These are phyloP conservation scores for Lachnellula hyalina DNA, from an alignment of 2,329 filamentous ascomycete species.

Conservation along the genomic window DNA sequence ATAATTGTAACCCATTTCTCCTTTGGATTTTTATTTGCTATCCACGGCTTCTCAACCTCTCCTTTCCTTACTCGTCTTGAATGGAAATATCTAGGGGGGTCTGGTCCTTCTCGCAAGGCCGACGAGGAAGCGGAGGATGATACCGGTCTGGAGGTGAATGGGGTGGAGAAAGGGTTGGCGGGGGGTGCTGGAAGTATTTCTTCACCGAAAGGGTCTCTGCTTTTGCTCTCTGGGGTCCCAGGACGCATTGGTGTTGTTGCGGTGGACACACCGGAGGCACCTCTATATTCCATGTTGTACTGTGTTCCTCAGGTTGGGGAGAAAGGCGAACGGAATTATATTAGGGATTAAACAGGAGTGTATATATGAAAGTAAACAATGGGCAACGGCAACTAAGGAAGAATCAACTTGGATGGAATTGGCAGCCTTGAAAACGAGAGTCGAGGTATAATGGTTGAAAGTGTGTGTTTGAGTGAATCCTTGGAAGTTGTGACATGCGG, in stretches of 20 bases:
- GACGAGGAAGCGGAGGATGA: conserved; percentile 39
- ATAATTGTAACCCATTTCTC: conserved; percentile 86
- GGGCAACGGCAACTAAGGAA: not conserved
- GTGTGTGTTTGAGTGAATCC: not conserved
- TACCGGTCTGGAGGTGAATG: conserved; percentile 38
- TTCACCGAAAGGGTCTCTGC: conserved; percentile 23
- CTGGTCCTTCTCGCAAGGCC: conserved; percentile 25
- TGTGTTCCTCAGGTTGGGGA: conserved; percentile 7
- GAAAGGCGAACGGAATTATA: conserved; percentile 7
- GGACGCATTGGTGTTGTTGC: conserved; percentile 33
- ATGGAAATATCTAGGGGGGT: conserved; percentile 28
- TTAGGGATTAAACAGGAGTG: conserved; percentile 10
- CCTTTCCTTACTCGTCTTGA: conserved; percentile 58
- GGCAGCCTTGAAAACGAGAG: conserved; percentile 12
- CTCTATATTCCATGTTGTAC: conserved; percentile 15
- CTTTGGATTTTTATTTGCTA: conserved; percentile 64
- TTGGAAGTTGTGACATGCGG: not conserved
- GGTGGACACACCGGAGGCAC: conserved; percentile 19
- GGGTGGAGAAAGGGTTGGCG: conserved; percentile 29
- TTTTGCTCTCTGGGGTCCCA: conserved; percentile 34
- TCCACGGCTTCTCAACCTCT: conserved; percentile 72
- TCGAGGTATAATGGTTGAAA: conserved; percentile 1
- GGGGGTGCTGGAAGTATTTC: conserved; percentile 25
- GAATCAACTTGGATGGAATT: not conserved
- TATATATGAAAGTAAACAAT: not conserved